phyloP scores from a whole-genome alignment of 2,329 filamentous ascomycete species.

The Cryphonectria nitschkei region DNA sequence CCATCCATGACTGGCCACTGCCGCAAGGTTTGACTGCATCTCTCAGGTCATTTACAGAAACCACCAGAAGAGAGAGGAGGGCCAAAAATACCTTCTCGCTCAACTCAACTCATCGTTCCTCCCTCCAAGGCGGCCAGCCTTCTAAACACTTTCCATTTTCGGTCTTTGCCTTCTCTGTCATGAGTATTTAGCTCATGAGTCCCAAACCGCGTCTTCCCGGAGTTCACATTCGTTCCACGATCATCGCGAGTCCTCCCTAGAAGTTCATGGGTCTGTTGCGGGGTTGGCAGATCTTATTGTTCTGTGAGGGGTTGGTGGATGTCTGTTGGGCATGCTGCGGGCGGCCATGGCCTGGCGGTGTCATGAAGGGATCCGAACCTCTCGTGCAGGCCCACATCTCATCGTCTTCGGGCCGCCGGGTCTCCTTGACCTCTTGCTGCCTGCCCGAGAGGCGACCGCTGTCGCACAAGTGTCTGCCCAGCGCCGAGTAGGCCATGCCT shows the following conservation, averaged over 20 bases:
- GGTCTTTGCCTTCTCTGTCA: no score
- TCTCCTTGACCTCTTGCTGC: conserved; percentile 7
- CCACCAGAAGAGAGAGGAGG: no score
- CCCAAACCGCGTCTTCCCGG: no score
- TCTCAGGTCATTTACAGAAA: no score
- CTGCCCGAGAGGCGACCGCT: conserved; percentile 14
- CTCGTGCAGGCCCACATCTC: conserved; percentile 4
- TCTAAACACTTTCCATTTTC: not conserved
- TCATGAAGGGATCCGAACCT: not conserved
- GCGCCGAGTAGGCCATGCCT: conserved; percentile 44
- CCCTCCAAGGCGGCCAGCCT: not conserved
- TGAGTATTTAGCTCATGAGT: no score
- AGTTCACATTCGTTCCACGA: accelerated
- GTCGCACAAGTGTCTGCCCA: conserved; percentile 34
- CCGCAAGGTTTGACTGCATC: no score
- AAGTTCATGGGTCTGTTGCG: not conserved
- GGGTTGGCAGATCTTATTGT: not conserved
- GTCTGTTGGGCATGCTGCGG: not conserved
- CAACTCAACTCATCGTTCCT: no score
- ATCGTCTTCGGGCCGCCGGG: conserved; percentile 14
- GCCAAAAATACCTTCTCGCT: no score
- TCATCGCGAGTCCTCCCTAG: not conserved
- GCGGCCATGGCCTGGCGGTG: not conserved
- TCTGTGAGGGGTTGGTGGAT: not conserved
- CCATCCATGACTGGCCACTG: no score